Evolutionary conservation across 768 basidiomycete species (phyloP).

Genomic region (Boletus fagicola): DNA sequence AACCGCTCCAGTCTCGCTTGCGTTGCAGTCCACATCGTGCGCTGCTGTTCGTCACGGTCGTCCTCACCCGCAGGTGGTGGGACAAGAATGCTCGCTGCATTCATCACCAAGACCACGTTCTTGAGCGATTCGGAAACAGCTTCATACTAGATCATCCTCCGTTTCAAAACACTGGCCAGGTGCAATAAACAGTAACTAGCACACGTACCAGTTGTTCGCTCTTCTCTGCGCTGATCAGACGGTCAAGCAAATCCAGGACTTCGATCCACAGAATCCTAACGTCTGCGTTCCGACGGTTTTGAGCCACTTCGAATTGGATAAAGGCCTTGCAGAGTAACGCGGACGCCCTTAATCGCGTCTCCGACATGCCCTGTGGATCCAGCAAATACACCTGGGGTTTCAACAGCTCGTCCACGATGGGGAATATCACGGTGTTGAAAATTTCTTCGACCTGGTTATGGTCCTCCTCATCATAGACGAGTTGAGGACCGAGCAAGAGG

Average conservation of each 20-base stretch:
- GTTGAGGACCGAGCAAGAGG: conserved; percentile 73
- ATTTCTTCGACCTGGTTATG: conserved; percentile 71
- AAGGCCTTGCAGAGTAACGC: conserved; percentile 94
- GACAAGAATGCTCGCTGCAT: conserved; percentile 79
- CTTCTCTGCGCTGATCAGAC: conserved; percentile 82
- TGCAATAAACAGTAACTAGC: background rate
- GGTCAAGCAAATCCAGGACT: conserved; percentile 84
- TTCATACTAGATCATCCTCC: conserved; percentile 61
- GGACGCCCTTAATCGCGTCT: conserved; percentile 83
- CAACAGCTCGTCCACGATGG: conserved; percentile 86
- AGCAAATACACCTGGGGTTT: conserved; percentile 75
- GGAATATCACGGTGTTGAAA: conserved; percentile 88
- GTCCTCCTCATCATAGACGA: conserved; percentile 57
- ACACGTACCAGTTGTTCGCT: conserved; percentile 74
- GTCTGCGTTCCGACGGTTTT: conserved; percentile 57
- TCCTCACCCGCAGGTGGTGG: conserved; percentile 48
- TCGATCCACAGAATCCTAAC: conserved; percentile 82
- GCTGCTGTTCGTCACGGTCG: conserved; percentile 55
- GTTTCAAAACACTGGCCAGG: conserved; percentile 3
- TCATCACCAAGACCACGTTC: conserved; percentile 95
- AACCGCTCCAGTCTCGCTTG: conserved; percentile 87
- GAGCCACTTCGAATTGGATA: conserved; percentile 85
- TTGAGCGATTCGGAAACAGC: conserved; percentile 96
- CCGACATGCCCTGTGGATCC: conserved; percentile 86
- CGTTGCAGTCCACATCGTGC: conserved; percentile 80